phyloP scores from a whole-genome alignment of 139 green algal genomes.

The Picochlorum sp. region DNA sequence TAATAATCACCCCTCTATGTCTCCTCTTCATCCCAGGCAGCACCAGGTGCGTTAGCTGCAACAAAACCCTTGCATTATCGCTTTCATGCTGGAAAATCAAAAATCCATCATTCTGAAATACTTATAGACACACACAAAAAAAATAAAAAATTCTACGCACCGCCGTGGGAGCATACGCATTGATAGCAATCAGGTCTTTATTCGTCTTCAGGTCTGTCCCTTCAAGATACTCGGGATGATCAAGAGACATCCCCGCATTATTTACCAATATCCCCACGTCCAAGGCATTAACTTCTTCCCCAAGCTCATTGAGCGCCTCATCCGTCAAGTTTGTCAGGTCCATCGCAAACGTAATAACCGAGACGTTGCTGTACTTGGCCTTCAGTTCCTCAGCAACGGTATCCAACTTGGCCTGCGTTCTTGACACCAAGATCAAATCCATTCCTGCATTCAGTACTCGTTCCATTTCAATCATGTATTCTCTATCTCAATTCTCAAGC shows the following conservation, averaged over 20 bases:
- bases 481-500: background rate
- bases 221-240: conserved; percentile 61
- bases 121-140: background rate
- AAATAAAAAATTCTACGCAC: conserved; percentile 1
- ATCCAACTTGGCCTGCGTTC: conserved; percentile 54
- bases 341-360: conserved; percentile 23
- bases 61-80: too few relatives aligned
- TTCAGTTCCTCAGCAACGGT: conserved; percentile 27
- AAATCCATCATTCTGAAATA: background rate
- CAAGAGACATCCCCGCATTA: conserved; percentile 74
- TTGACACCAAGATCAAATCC: conserved; percentile 62
- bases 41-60: conserved; percentile 39
- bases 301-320: conserved; percentile 10
- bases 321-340: conserved; percentile 33
- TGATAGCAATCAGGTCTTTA: conserved; percentile 47
- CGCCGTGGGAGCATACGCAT: conserved; percentile 32
- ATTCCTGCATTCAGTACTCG: conserved; percentile 34
- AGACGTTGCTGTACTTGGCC: conserved; percentile 30
- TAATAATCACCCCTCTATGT: conserved; percentile 53
- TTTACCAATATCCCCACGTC: conserved; percentile 78
- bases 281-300: conserved; percentile 12
- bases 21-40: conserved; percentile 63
- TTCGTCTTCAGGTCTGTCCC: conserved; percentile 27
- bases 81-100: conserved; percentile 16
- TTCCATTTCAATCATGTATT: background rate